A percentile compares a stretch with the other conserved stretches of the same genome.
Conservation (phyloP, 2,329 filamentous ascomycete species). For the Penicillium sp. region DNA sequence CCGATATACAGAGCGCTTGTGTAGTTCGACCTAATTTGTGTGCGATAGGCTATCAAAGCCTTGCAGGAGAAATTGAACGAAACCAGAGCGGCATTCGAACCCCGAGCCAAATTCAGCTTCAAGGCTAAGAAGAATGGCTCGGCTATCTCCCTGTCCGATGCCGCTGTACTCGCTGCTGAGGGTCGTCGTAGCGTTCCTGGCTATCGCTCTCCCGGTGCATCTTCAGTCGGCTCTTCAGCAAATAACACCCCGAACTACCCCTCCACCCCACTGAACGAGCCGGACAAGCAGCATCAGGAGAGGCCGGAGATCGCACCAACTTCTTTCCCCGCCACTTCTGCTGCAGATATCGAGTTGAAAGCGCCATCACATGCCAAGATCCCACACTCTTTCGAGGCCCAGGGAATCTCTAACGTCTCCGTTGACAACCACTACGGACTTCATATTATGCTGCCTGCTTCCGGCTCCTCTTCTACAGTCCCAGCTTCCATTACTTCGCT, state of each 20-base stretch:
- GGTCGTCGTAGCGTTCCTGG: conserved; percentile 48
- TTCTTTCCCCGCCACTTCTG: conserved; percentile 31
- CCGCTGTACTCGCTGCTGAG: conserved; percentile 55
- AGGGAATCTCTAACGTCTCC: conserved; percentile 55
- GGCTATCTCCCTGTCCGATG: conserved; percentile 58
- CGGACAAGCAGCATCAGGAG: conserved; percentile 35
- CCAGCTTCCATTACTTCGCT: conserved; percentile 74
- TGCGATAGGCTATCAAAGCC: conserved; percentile 69
- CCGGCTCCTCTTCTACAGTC: conserved; percentile 69
- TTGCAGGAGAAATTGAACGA: conserved; percentile 77
- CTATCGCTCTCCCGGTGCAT: conserved; percentile 42
- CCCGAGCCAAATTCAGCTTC: conserved; percentile 83
- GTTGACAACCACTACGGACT: conserved; percentile 68
- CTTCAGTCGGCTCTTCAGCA: conserved; percentile 45
- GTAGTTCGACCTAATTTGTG: neutral
- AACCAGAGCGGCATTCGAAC: conserved; percentile 66
- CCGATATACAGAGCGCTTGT: neutral
- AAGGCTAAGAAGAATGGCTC: conserved; percentile 61
- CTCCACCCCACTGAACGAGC: conserved; percentile 40
- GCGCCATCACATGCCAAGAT: conserved; percentile 19
- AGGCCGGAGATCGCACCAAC: conserved; percentile 40
- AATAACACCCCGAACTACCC: conserved; percentile 38
- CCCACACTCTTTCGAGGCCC: conserved; percentile 58
- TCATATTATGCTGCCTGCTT: conserved; percentile 75
- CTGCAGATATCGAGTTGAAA: conserved; percentile 25